Base-by-base conservation (phyloP, 495 filamentous ascomycete species). In the Xylaria longipes region DNA sequence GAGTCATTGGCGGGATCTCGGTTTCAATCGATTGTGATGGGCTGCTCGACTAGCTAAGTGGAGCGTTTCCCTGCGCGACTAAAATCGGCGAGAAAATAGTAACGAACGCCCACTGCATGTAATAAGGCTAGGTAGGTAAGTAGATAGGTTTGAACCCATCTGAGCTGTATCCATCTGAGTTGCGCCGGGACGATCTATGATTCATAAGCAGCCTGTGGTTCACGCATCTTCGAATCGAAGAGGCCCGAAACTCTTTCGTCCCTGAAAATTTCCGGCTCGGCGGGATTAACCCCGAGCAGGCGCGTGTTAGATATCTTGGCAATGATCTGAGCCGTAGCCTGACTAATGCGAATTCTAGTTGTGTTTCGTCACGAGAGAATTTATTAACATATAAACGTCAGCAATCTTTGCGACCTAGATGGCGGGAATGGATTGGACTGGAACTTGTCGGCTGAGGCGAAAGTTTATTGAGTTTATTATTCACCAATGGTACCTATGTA, bases 21-120 rank as follows among this genome's bases (percentile, higher is more conserved):
- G 58, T 58, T 35, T 58, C 56, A 58, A 0, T 62, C 33, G 58
- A 35, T 62, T 25, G 33, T 6, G 12, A 5, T 8, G 57, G 17
- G 17, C 15, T 56, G 52, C 1, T n/a, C n/a, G n/a, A n/a, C n/a
- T 50, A 29, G 29, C 7, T 22, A 43, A 39, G 61, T 20, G 41
- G 43, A 35, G 29, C 17, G 62, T 31, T 48, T 65, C 15, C 6
- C 11, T 17, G 39, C 20, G 56, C 12, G 67, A 45, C 67, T 50
- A 69, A 69, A 69, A 69, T 69, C 54, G 67, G 54, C 67, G 67
- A 69, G 67, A 69, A 61, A n/a, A 50, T 22, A n/a, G n/a, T n/a
- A n/a, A n/a, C n/a, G n/a, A n/a, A n/a, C n/a, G n/a, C n/a, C n/a
- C n/a, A n/a, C n/a, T n/a, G n/a, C n/a, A n/a, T n/a, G n/a, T n/a